Evolutionary conservation across 352 stramenopile species (phyloP), one percentile per base, ranked within the genome.

Genomic region (Pythium graminicola): DNA sequence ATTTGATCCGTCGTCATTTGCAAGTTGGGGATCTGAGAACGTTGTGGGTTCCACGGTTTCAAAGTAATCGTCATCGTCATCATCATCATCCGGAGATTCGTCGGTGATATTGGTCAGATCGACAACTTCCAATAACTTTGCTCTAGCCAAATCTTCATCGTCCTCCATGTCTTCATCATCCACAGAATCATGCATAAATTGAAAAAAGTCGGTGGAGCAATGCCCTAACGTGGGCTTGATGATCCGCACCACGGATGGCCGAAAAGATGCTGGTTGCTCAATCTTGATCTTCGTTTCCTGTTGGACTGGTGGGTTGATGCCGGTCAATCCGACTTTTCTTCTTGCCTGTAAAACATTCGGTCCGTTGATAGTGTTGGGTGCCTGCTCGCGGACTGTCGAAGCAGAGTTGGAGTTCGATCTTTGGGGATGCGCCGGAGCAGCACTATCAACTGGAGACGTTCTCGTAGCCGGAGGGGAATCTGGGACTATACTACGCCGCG

Each of bases 101-200:
- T 85, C 74, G 27, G 68, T 81, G 28, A 84, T 48, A 44, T 72
- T 76, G 2, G 77, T 85, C 24, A 88, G 47, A 27, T 88, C 77
- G 33, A 88, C 73, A 7, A 85, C 64, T 40, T 81, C 62, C 16
- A 86, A 49, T 2, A 86, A 55, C 29, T 70, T 73, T 6, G 69
- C 26, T 35, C 72, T 64, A 23, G 64, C 56, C 53, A 73, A 53
- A 8, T 78, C 73, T 4, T 76, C 68, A 17, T 81, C 67, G 8
- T 73, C 65, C 6, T 68, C 65, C 6, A 68, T 57, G 10, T 62
- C 24, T 4, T 79, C 72, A 19, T 73, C 66, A 19, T 70, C 44
- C 4, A 57, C 42, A 32, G 35, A 57, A 6, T 67, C 47, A 14
- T 45, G 53, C 56, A 64, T 64, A 27, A 64, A 64, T 6, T 47